Conservation (phyloP, 176 grass and related monocot species). For the Triticum timopheevii region DNA sequence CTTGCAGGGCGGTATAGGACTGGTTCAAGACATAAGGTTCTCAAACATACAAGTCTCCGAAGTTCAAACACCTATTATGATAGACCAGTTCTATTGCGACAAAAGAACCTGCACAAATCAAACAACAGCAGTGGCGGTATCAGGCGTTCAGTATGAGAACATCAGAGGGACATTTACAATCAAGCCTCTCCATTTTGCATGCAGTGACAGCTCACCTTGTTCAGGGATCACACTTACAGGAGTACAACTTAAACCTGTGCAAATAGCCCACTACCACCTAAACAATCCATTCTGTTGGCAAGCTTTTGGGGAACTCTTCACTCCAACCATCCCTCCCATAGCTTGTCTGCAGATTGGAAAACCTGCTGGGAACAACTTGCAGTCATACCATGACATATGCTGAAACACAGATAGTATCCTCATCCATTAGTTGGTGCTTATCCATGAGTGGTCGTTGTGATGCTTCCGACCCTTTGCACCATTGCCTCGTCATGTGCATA, state of each 20-base stretch:
- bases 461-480: slow-evolving; percentile 74
- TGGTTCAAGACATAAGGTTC: slow-evolving; percentile 83
- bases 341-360: slow-evolving; percentile 90
- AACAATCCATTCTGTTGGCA: slow-evolving; percentile 95
- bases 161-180: slow-evolving; percentile 87
- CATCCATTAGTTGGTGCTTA: slow-evolving; percentile 46
- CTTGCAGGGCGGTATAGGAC: slow-evolving; percentile 75
- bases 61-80: slow-evolving; percentile 88
- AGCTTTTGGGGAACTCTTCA: slow-evolving; percentile 80
- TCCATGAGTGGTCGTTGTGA: slow-evolving; percentile 53
- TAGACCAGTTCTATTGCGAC: slow-evolving; percentile 97
- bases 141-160: slow-evolving; percentile 82
- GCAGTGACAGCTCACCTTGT: slow-evolving; percentile 84
- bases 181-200: slow-evolving; percentile 89
- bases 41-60: slow-evolving; percentile 87
- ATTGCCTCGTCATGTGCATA: slow-evolving; percentile 67
- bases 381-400: slow-evolving; percentile 78
- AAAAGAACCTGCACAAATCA: slow-evolving; percentile 68
- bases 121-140: slow-evolving; percentile 76
- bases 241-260: slow-evolving; percentile 66
- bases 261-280: slow-evolving; percentile 71
- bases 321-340: slow-evolving; percentile 74
- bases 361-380: slow-evolving; percentile 75
- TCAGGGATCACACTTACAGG: slow-evolving; percentile 84
- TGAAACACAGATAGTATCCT: slow-evolving; percentile 43